Conservation (phyloP, 768 basidiomycete species). For the Suillus weaverae region DNA sequence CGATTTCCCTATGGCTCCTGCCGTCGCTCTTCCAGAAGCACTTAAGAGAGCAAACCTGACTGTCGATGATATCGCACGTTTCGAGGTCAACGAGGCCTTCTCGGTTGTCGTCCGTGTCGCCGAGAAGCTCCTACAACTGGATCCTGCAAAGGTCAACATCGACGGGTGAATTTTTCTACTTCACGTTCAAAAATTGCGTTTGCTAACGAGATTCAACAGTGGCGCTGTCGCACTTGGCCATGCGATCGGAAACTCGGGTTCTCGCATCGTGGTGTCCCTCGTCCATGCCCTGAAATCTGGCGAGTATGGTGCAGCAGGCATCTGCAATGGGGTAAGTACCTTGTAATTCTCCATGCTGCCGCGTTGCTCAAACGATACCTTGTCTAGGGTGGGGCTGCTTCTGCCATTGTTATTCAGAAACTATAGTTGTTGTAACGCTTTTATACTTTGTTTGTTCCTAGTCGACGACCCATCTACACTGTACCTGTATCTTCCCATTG, state of each 20-base stretch:
- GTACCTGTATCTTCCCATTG: conserved; percentile 6
- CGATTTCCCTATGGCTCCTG: conserved; percentile 95
- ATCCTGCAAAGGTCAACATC: conserved; percentile 87
- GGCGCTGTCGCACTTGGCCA: conserved; percentile 96
- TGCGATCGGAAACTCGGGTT: conserved; percentile 94
- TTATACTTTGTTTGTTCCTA: conserved; percentile 10
- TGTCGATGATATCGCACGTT: conserved; percentile 83
- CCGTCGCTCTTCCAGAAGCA: conserved; percentile 86
- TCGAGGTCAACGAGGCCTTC: conserved; percentile 98
- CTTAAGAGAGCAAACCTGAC: conserved; percentile 84
- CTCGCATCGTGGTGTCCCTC: conserved; percentile 91
- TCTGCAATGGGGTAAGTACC: conserved; percentile 90
- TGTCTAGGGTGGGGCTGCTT: conserved; percentile 84
- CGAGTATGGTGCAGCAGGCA: conserved; percentile 92
- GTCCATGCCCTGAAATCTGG: conserved; percentile 89
- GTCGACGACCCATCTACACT: conserved; percentile 13
- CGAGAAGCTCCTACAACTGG: conserved; percentile 85
- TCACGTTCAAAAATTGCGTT: not conserved
- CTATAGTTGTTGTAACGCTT: conserved; percentile 45
- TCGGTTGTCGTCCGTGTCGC: conserved; percentile 90
- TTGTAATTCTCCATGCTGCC: not conserved
- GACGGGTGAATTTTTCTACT: conserved; percentile 59
- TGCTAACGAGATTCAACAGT: conserved; percentile 43
- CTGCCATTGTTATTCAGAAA: conserved; percentile 87
- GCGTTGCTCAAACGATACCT: conserved; percentile 15